Evolutionary conservation across 2,329 filamentous ascomycete genomes (phyloP).

Genomic region (Verruconis gallopava): DNA sequence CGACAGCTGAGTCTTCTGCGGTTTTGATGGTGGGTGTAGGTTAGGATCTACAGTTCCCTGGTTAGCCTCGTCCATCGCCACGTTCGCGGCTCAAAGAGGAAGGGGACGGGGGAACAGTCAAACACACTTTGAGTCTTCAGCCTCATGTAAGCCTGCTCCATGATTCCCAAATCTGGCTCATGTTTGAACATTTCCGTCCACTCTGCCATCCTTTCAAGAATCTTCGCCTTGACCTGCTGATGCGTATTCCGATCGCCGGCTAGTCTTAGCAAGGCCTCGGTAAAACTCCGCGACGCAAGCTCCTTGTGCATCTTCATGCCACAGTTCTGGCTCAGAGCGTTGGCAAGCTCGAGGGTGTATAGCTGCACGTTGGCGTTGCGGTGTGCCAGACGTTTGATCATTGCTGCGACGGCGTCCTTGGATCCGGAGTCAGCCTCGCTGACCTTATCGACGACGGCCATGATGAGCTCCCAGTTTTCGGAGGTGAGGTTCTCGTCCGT

Average conservation of each 20-base stretch:
- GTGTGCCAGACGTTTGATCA: conserved; percentile 86
- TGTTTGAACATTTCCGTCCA: conserved; percentile 91
- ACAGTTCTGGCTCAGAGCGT: conserved; percentile 86
- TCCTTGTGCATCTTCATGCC: conserved; percentile 78
- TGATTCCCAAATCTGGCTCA: conserved; percentile 87
- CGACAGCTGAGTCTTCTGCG: conserved; percentile 83
- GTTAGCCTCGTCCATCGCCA: too few species aligned
- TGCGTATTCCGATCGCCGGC: conserved; percentile 93
- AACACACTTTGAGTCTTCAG: conserved; percentile 55
- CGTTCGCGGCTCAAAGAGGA: conserved; percentile 10
- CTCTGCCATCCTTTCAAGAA: conserved; percentile 88
- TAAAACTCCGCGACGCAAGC: conserved; percentile 81
- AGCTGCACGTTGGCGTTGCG: conserved; percentile 93
- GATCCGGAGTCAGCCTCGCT: conserved; percentile 39
- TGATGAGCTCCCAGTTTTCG: conserved; percentile 59
- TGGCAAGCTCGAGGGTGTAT: conserved; percentile 87
- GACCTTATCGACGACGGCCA: conserved; percentile 50
- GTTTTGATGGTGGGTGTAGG: conserved; percentile 81
- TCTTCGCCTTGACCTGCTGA: conserved; percentile 92
- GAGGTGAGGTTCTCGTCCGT: conserved; percentile 97
- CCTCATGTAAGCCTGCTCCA: conserved; percentile 87
- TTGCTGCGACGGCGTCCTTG: conserved; percentile 74
- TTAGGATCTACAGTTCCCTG: conserved; percentile 54
- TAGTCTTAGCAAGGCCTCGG: conserved; percentile 79
- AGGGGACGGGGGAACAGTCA: too few species aligned